Conservation (phyloP, 2,329 filamentous ascomycete species). For the Aspergillus carbonarius region DNA sequence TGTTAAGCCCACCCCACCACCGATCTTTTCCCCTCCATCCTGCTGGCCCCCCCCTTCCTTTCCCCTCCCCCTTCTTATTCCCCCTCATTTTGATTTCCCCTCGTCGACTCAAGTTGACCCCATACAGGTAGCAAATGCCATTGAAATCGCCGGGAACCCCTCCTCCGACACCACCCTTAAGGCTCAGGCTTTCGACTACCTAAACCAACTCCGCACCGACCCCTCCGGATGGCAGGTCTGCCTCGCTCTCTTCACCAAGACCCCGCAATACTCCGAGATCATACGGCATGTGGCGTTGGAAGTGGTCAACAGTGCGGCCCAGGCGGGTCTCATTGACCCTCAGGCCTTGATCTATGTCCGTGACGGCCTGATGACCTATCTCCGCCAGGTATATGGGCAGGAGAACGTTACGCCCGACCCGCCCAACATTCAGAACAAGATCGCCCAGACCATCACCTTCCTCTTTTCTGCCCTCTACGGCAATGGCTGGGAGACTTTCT, state of each 20-base stretch:
- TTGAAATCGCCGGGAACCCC: conserved; percentile 88
- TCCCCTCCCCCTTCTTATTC: conserved; percentile 18
- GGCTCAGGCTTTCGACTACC: conserved; percentile 65
- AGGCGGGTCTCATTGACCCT: conserved; percentile 72
- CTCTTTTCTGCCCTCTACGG: conserved; percentile 87
- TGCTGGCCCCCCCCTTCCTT: conserved; percentile 13
- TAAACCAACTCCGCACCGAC: conserved; percentile 74
- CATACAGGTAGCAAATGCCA: conserved; percentile 82
- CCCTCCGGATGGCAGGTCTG: conserved; percentile 89
- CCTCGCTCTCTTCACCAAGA: conserved; percentile 77
- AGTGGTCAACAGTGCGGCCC: conserved; percentile 87
- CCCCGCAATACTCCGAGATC: conserved; percentile 73
- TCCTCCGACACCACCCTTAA: conserved; percentile 72
- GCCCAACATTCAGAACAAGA: conserved; percentile 85
- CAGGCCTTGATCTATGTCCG: conserved; percentile 73
- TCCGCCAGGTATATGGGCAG: conserved; percentile 70
- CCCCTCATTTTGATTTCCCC: conserved; percentile 17
- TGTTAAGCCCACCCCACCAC: conserved; percentile 1
- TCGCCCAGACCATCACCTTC: conserved; percentile 92
- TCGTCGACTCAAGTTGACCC: neutral
- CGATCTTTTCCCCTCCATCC: conserved; percentile 13
- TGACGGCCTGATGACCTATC: conserved; percentile 77
- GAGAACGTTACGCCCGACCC: conserved; percentile 64
- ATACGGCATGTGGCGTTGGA: conserved; percentile 88
- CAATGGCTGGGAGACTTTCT: conserved; percentile 81